phyloP scores from a whole-genome alignment of 129 eudicot species.

The Solidago caesia region DNA sequence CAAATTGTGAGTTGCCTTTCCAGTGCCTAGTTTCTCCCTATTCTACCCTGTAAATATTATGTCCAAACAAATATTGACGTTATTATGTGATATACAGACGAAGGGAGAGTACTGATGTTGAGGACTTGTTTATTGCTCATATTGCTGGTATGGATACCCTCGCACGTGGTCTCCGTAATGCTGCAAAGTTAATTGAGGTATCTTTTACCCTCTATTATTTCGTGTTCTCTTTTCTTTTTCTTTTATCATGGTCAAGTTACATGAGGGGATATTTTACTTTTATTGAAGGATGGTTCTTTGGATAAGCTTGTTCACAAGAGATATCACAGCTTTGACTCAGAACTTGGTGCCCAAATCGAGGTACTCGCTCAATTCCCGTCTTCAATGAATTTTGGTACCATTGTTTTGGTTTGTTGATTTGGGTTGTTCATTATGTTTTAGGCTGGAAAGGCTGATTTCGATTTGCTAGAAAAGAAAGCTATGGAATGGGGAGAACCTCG shows the following conservation, averaged over 20 bases:
- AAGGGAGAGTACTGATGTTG: slow-evolving; percentile 98
- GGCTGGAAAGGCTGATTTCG: slow-evolving; percentile 98
- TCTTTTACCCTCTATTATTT: not conserved
- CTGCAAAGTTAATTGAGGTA: slow-evolving; percentile 82
- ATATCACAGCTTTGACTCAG: slow-evolving; percentile 81
- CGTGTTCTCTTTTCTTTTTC: not conserved
- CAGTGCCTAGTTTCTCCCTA: not conserved
- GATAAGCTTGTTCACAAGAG: slow-evolving; percentile 78
- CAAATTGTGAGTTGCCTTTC: slow-evolving; percentile 67
- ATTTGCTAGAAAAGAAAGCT: slow-evolving; percentile 74
- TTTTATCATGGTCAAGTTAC: slow-evolving; percentile 5
- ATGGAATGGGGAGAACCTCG: slow-evolving; percentile 93
- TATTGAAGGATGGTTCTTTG: slow-evolving; percentile 74
- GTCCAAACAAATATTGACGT: slow-evolving; percentile 1
- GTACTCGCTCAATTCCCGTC: slow-evolving; percentile 22
- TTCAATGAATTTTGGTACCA: not conserved
- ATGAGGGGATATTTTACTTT: slow-evolving; percentile 9
- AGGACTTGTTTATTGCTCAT: slow-evolving; percentile 92
- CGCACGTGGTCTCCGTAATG: slow-evolving; percentile 93
- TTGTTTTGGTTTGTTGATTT: not conserved
- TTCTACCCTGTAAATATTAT: not conserved
- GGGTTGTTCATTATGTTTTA: slow-evolving; percentile 17
- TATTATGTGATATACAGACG: slow-evolving; percentile 52
- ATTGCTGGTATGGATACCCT: slow-evolving; percentile 94
- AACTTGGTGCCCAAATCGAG: slow-evolving; percentile 78